Conservation (phyloP, 2,329 filamentous ascomycete genomes). For the Aspergillus novofumigatus region DNA sequence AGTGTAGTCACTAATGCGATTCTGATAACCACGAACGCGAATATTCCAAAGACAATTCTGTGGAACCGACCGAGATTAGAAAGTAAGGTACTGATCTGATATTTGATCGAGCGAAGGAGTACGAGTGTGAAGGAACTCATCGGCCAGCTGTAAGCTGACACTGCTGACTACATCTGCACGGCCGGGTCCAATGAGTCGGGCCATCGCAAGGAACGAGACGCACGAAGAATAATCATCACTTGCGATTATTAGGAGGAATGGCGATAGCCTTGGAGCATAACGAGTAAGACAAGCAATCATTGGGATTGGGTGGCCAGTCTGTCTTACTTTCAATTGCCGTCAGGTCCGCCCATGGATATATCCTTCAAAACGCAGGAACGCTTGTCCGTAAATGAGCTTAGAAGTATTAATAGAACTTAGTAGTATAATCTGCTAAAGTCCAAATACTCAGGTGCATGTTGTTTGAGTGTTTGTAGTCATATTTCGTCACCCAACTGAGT, state of each 20-base stretch:
- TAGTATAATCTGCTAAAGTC: background rate
- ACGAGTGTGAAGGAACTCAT: background rate
- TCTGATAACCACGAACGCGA: background rate
- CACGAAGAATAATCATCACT: background rate
- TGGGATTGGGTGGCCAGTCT: no score
- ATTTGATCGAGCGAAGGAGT: background rate
- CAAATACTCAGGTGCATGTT: background rate
- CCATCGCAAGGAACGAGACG: background rate
- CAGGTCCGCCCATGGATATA: no score
- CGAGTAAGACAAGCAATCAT: no score
- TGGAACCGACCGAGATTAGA: background rate
- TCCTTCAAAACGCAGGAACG: no score
- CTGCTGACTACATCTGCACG: background rate
- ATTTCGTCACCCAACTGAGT: background rate
- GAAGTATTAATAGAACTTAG: background rate
- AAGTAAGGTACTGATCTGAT: background rate
- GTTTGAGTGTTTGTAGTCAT: background rate
- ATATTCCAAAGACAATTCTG: background rate
- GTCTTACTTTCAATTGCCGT: no score
- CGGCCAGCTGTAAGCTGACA: background rate
- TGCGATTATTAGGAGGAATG: background rate
- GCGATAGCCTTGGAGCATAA: no score
- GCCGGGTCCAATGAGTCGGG: background rate
- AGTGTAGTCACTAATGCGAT: background rate
- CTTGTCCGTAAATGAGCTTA: no score